Evolutionary conservation across 176 grass and related monocot genomes (phyloP).

Genomic region (Cenchrus americanus): DNA sequence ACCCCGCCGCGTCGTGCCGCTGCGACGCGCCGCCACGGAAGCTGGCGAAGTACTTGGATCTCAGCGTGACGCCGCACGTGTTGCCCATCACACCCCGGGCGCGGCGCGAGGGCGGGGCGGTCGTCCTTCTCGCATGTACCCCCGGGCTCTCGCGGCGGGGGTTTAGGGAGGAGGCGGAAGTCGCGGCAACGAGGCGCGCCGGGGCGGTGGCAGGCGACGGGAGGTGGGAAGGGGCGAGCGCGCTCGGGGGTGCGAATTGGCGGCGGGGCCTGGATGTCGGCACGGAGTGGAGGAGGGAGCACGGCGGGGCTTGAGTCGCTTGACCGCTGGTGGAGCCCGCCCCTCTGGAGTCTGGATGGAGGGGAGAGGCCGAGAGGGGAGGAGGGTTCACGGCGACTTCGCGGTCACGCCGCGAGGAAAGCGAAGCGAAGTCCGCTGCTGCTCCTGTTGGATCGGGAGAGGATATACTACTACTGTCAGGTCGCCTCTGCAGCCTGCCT

Average conservation of each 20-base stretch:
- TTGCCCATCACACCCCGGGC: constrained; percentile 51
- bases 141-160: not conserved
- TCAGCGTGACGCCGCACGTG: constrained; percentile 64
- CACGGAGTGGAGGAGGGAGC: not conserved
- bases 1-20: constrained; percentile 48
- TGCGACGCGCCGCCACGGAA: constrained; percentile 55
- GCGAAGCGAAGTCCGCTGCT: constrained; percentile 35
- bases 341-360: not conserved
- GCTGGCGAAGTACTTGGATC: constrained; percentile 68
- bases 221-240: not conserved
- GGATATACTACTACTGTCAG: constrained; percentile 18
- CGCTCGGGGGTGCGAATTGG: not conserved
- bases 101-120: constrained; percentile 2
- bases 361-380: not conserved
- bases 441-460: constrained; percentile 3
- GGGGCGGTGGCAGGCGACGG: not conserved
- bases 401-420: constrained; percentile 44
- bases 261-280: not conserved
- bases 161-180: not conserved
- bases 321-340: no score
- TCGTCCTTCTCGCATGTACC: constrained; percentile 39
- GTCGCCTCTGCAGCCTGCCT: not conserved
- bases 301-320: not conserved
- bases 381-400: constrained; percentile 50
- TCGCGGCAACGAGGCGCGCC: not conserved